Evolutionary conservation across 495 filamentous ascomycete genomes (phyloP).

Genomic region (Sordaria brevicollis): DNA sequence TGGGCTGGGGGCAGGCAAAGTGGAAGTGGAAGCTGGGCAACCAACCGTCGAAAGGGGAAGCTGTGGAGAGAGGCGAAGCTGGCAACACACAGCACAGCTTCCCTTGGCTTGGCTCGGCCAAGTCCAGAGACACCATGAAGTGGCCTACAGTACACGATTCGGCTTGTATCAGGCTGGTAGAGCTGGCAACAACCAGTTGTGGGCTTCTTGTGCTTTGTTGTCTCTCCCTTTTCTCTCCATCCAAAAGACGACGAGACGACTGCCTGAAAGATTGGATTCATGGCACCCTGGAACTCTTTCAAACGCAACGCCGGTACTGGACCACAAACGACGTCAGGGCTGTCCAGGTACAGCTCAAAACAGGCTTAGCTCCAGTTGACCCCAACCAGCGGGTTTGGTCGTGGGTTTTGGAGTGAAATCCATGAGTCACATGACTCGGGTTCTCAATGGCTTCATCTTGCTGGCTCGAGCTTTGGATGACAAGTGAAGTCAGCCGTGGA

Average conservation of each 20-base stretch:
- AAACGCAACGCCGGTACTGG: not conserved
- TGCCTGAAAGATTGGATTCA: not conserved
- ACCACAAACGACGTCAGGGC: not conserved
- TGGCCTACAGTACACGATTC: too few species aligned
- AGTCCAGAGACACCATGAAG: not conserved
- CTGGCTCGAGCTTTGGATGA: not conserved
- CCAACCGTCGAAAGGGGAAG: not conserved
- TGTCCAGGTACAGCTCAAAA: not conserved
- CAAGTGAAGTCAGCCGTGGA: not conserved
- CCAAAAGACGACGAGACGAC: not conserved
- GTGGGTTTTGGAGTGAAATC: not conserved
- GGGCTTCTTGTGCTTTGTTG: not conserved
- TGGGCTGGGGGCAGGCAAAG: not conserved
- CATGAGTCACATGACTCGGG: not conserved
- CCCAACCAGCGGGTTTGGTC: not conserved
- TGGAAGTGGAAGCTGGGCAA: not conserved
- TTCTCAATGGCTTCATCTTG: not conserved
- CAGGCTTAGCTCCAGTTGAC: not conserved
- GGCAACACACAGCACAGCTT: not conserved
- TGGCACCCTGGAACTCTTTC: not conserved
- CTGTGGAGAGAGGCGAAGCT: slow-evolving; percentile 5
- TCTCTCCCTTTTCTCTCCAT: not conserved
- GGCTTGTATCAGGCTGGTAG: not conserved
- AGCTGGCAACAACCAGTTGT: not conserved
- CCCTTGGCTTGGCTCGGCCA: not conserved